Evolutionary conservation across 495 filamentous ascomycete species (phyloP).

Genomic region (Talaromyces proteolyticus): DNA sequence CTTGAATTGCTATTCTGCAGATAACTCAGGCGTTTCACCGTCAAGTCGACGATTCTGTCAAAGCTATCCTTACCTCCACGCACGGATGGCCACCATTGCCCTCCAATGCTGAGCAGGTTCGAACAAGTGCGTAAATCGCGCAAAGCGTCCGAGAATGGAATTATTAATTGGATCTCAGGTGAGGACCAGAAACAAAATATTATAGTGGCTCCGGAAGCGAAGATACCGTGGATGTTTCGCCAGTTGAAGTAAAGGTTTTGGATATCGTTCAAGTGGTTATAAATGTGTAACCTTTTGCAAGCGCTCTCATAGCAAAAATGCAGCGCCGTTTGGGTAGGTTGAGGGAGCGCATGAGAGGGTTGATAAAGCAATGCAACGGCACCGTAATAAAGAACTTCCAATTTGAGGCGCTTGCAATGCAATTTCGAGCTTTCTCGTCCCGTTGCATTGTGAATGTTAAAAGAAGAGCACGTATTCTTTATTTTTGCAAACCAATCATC

Average conservation of each 20-base stretch:
- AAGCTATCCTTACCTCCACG: slow-evolving; percentile 18
- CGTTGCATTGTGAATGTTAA: neutral
- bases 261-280: slow-evolving; percentile 10
- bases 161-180: slow-evolving; percentile 9
- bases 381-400: slow-evolving; percentile 13
- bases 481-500: slow-evolving; percentile 12
- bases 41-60: slow-evolving; percentile 18
- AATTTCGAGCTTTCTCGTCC: neutral
- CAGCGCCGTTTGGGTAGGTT: slow-evolving; percentile 12
- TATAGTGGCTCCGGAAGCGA: slow-evolving; percentile 18
- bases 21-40: slow-evolving; percentile 13
- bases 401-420: slow-evolving; percentile 10
- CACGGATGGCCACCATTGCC: slow-evolving; percentile 22
- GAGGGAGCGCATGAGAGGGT: slow-evolving; percentile 16
- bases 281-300: slow-evolving; percentile 14
- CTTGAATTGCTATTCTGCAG: neutral
- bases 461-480: neutral
- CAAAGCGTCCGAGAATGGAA: slow-evolving; percentile 15
- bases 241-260: slow-evolving; percentile 17
- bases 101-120: slow-evolving; percentile 20
- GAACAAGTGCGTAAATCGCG: slow-evolving; percentile 20
- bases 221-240: slow-evolving; percentile 21
- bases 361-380: slow-evolving; percentile 15
- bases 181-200: slow-evolving; percentile 19
- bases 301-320: slow-evolving; percentile 13